Conservation (phyloP, 2,329 filamentous ascomycete species). For the Teratosphaeria zuluensis region DNA sequence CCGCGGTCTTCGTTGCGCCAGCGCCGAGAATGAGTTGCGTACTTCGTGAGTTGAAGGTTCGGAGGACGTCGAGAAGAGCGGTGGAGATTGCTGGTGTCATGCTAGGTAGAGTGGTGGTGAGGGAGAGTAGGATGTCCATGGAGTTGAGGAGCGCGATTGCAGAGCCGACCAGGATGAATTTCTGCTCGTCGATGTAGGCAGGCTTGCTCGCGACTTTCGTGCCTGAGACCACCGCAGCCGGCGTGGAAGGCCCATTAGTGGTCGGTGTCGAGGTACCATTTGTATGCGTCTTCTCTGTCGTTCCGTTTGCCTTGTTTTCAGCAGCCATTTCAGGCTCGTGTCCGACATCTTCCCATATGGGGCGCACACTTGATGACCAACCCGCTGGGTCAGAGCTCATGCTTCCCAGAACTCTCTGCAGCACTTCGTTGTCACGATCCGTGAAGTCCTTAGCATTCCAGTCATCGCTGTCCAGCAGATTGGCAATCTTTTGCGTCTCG, state of each 20-base stretch:
- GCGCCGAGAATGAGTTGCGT: slow-evolving; percentile 95
- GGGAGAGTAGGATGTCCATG: slow-evolving; percentile 71
- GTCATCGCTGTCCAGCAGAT: slow-evolving; percentile 68
- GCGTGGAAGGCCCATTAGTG: slow-evolving; percentile 4
- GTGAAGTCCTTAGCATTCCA: slow-evolving; percentile 72
- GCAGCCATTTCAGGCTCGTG: slow-evolving; percentile 9
- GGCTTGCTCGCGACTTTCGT: slow-evolving; percentile 18
- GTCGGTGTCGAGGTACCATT: slow-evolving; percentile 5
- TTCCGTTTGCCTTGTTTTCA: slow-evolving; percentile 22
- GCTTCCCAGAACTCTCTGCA: slow-evolving; percentile 56
- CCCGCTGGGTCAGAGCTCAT: slow-evolving; percentile 60
- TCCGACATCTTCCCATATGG: slow-evolving; percentile 38
- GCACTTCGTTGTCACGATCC: slow-evolving; percentile 48
- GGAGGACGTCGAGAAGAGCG: slow-evolving; percentile 73
- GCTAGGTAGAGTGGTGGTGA: slow-evolving; percentile 76
- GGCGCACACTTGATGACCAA: slow-evolving; percentile 51
- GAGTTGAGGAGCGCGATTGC: slow-evolving; percentile 72
- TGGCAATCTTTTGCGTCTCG: slow-evolving; percentile 65
- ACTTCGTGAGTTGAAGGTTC: slow-evolving; percentile 89
- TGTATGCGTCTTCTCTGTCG: slow-evolving; percentile 9
- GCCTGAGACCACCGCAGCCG: slow-evolving; percentile 2
- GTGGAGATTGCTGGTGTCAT: slow-evolving; percentile 77
- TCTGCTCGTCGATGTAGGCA: slow-evolving; percentile 74
- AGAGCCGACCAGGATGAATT: slow-evolving; percentile 76
- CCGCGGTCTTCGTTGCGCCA: slow-evolving; percentile 78